phyloP scores from a whole-genome alignment of 164 flowering plant genomes.

The Vitis cinerea region DNA sequence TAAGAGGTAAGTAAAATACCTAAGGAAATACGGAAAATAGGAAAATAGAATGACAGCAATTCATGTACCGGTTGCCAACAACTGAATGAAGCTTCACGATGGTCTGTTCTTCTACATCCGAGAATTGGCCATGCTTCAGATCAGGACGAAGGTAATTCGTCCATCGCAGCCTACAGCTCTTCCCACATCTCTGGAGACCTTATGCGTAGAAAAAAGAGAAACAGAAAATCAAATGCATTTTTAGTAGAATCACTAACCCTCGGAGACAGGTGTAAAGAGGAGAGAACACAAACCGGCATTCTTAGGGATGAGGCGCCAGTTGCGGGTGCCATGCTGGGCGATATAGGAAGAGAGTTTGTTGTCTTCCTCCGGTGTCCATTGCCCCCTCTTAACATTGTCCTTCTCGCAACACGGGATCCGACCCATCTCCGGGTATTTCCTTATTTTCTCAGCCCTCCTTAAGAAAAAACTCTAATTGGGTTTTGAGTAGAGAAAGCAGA shows the following conservation, averaged over 20 bases:
- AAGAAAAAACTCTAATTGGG: neutral
- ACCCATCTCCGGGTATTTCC: conserved; percentile 53
- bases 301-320: conserved; percentile 98
- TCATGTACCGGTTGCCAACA: conserved; percentile 66
- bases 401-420: conserved; percentile 96
- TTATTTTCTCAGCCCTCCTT: neutral
- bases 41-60: neutral
- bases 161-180: conserved; percentile 96
- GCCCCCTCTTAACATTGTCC: conserved; percentile 93
- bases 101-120: conserved; percentile 81
- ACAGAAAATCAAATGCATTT: neutral
- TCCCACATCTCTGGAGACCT: conserved; percentile 96
- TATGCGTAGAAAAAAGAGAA: neutral
- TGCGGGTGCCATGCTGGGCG: conserved; percentile 93
- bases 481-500: neutral
- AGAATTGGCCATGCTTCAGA: conserved; percentile 86
- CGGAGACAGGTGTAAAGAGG: neutral
- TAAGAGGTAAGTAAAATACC: neutral
- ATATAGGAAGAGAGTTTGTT: conserved; percentile 91
- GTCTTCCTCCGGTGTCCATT: conserved; percentile 98
- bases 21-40: neutral
- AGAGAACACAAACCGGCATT: conserved; percentile 63
- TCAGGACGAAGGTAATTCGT: conserved; percentile 96
- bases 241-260: too few relatives aligned
- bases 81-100: conserved; percentile 86